Base-by-base conservation (phyloP, 805 yeast genomes). In the Pichia pseudocactophila region DNA sequence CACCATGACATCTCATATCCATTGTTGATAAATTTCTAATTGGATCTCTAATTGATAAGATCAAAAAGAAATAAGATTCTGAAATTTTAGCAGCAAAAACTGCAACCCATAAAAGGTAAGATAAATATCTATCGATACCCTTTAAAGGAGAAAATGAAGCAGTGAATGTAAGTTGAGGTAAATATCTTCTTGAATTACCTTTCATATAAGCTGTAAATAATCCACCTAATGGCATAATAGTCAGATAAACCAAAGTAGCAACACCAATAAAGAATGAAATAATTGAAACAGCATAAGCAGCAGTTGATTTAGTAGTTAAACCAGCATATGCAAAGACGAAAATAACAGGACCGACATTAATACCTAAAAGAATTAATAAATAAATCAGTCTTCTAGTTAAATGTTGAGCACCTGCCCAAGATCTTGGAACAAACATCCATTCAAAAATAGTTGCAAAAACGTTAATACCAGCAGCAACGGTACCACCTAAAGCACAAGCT, bases 351-450 rank as follows among this genome's bases (percentile, higher is more conserved):
- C 81, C 94, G 59, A 90, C 70, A 65, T 90, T 92, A 49, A 80
- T 56, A 41, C 69, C 71, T 44, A 88, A 70, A 52, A 88, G 76
- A 40, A 76, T 51, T 42, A 81, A 52, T 61, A 90, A 65, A 61
- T 89, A 82, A 71, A 80, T 60, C 56, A 92, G 71, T 62, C 98
- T 82, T 68, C 96, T 86, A 31, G 87, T 69, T 60, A 92, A 75
- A 63, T 85, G 96, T 69, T 90, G 97, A 63, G 97, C 97, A 66
- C 99, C 98, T 30, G 97, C 95, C 97, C 97, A 92, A 55, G 82
- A 78, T 68, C 97, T 82, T 53, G 98, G 98, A 48, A 92, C 97
- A 57, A 88, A 92, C 61, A 80, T 70, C 96, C 96, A 90, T 68
- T 92, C 98, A 57, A 84, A 77, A 30, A 88, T 45, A 25, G 97